Conservation (phyloP, 148 eudicot genomes). For the Linanthus parryae region DNA sequence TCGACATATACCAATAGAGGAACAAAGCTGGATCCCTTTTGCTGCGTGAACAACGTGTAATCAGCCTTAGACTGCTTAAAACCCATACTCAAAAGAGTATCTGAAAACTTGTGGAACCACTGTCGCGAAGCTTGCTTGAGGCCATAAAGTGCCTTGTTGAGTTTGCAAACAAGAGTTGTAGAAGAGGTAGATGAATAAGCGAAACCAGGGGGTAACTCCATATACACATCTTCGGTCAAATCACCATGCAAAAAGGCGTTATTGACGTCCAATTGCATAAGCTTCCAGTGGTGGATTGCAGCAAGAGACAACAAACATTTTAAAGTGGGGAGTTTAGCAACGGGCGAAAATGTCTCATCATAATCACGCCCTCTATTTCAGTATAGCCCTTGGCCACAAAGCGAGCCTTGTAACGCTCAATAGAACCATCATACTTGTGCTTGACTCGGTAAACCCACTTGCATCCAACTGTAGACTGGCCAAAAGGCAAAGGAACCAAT, state of each 20-base stretch:
- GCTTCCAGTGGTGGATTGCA: background rate
- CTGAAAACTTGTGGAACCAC: background rate
- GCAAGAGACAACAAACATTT: background rate
- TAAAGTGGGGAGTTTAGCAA: background rate
- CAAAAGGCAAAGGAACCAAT: background rate
- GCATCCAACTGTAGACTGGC: background rate
- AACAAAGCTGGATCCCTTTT: background rate
- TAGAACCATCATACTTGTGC: background rate
- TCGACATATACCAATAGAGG: conserved; percentile 3
- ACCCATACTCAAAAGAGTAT: background rate
- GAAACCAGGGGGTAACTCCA: conserved; percentile 1
- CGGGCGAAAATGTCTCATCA: background rate
- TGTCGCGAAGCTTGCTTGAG: background rate
- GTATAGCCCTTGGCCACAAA: conserved; percentile 3
- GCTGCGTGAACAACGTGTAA: background rate
- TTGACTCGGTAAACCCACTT: conserved; percentile 1
- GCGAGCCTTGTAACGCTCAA: background rate
- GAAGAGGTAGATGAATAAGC: background rate
- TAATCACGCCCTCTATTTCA: background rate
- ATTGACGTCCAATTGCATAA: background rate
- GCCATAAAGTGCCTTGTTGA: conserved; percentile 2
- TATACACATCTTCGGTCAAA: background rate
- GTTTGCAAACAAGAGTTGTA: background rate
- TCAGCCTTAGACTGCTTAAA: background rate
- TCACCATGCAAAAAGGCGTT: conserved; percentile 7